Conservation (phyloP, 208 protist genomes). For the Naegleria lovaniensis region DNA sequence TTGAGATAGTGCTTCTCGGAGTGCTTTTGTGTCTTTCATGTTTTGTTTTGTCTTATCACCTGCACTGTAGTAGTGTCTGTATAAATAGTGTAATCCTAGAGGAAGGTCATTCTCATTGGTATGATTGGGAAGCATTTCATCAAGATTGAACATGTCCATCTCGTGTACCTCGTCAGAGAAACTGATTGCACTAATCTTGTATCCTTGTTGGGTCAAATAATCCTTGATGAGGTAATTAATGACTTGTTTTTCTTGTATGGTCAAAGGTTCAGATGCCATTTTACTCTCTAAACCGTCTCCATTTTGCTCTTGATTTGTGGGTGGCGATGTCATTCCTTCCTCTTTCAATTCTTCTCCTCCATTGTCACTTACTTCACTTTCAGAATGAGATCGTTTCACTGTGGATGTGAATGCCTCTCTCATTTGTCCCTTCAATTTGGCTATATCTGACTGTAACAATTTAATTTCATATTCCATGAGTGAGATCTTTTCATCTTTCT, state of each 20-base stretch:
- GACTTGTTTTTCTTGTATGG: neutral
- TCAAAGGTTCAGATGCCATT: neutral
- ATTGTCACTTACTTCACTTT: neutral
- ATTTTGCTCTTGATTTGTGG: neutral
- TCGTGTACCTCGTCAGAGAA: conserved; percentile 12
- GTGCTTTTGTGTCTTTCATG: conserved; percentile 23
- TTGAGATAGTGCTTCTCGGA: neutral
- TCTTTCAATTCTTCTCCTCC: neutral
- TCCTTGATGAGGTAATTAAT: conserved; percentile 15
- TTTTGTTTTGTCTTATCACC: neutral
- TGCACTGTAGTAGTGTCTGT: neutral
- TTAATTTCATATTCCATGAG: conserved; percentile 18
- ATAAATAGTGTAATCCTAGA: neutral
- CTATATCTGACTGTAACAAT: neutral
- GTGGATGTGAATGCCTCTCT: neutral
- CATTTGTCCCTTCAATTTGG: conserved; percentile 12
- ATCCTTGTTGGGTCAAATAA: conserved; percentile 7
- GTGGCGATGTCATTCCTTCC: neutral
- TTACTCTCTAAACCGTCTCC: neutral
- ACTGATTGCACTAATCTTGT: neutral
- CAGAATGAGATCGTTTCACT: neutral
- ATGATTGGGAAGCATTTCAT: neutral
- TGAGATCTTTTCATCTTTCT: conserved; percentile 26
- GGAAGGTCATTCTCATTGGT: neutral
- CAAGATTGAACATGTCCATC: conserved; percentile 17